These are phyloP conservation scores for Kodamaea arcana DNA, from an alignment of 1,139 yeast species.

Conservation along the genomic window DNA sequence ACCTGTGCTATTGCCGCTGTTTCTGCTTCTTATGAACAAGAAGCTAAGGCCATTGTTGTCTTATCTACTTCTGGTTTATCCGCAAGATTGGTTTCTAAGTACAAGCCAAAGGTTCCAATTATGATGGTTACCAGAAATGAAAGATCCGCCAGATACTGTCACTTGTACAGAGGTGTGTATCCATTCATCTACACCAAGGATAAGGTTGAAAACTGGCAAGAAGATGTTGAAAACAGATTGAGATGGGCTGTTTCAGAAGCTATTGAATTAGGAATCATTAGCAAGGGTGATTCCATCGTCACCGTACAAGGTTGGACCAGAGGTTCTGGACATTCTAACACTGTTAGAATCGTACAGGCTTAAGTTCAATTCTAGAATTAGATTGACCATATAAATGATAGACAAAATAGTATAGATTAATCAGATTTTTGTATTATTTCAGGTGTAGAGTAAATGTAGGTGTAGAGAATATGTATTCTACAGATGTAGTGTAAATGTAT, in stretches of 20 bases:
- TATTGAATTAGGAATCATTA: constrained; percentile 77
- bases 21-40: constrained; percentile 92
- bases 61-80: constrained; percentile 93
- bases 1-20: constrained; percentile 98
- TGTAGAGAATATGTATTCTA: too few species aligned
- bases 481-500: too few species aligned
- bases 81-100: constrained; percentile 94
- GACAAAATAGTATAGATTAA: too few species aligned
- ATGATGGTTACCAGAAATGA: constrained; percentile 97
- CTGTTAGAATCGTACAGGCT: constrained; percentile 72
- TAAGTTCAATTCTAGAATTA: constrained; percentile 17
- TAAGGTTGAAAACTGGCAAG: constrained; percentile 83
- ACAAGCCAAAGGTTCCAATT: constrained; percentile 96
- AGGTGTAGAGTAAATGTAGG: too few species aligned
- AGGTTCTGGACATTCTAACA: constrained; percentile 98
- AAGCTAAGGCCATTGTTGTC: constrained; percentile 94
- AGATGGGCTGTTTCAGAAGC: constrained; percentile 93
- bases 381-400: too few species aligned
- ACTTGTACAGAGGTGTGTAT: constrained; percentile 97
- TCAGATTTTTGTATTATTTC: too few species aligned
- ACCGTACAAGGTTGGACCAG: constrained; percentile 99
- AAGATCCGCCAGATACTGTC: constrained; percentile 90
- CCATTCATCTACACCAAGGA: constrained; percentile 81
- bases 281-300: constrained; percentile 84
- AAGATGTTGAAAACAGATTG: constrained; percentile 93